Percentiles rank a stretch among this genome's conserved stretches.
Evolutionary conservation across 2,329 filamentous ascomycete species (phyloP).

Genomic region (Amauroascus verrucosus): DNA sequence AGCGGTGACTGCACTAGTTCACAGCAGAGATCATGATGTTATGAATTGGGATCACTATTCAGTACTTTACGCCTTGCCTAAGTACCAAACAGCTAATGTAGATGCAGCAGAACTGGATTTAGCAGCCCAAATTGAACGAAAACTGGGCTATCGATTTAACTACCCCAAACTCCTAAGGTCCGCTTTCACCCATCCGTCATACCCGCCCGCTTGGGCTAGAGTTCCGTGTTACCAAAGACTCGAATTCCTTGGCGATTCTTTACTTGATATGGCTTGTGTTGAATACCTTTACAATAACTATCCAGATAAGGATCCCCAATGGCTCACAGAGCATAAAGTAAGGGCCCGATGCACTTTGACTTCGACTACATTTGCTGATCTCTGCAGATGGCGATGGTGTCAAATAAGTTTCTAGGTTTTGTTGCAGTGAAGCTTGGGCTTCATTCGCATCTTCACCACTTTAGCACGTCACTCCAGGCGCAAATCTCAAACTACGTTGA

Average conservation of each 20-base stretch:
- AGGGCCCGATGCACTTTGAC: constrained; percentile 8
- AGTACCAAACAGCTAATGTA: constrained; percentile 54
- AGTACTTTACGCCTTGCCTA: constrained; percentile 54
- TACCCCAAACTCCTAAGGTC: constrained; percentile 68
- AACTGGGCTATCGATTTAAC: constrained; percentile 57
- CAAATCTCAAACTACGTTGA: constrained; percentile 43
- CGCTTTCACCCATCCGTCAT: constrained; percentile 81
- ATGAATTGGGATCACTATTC: constrained; percentile 63
- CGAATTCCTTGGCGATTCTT: constrained; percentile 81
- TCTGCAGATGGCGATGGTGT: constrained; percentile 80
- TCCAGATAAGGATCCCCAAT: constrained; percentile 77
- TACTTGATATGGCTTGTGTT: constrained; percentile 77
- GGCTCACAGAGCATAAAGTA: constrained; percentile 90
- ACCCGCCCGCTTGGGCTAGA: constrained; percentile 61
- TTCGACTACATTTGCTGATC: background rate
- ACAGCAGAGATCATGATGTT: constrained; percentile 59
- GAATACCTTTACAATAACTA: constrained; percentile 69
- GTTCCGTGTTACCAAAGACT: constrained; percentile 82
- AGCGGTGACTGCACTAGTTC: constrained; percentile 52
- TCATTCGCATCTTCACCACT: constrained; percentile 56
- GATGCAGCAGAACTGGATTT: constrained; percentile 61
- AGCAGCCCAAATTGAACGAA: constrained; percentile 51
- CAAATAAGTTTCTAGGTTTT: constrained; percentile 83
- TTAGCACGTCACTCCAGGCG: constrained; percentile 29
- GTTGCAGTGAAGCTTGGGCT: constrained; percentile 70